Evolutionary conservation across 495 filamentous ascomycete species (phyloP).

Genomic region (Entonaema liquescens): DNA sequence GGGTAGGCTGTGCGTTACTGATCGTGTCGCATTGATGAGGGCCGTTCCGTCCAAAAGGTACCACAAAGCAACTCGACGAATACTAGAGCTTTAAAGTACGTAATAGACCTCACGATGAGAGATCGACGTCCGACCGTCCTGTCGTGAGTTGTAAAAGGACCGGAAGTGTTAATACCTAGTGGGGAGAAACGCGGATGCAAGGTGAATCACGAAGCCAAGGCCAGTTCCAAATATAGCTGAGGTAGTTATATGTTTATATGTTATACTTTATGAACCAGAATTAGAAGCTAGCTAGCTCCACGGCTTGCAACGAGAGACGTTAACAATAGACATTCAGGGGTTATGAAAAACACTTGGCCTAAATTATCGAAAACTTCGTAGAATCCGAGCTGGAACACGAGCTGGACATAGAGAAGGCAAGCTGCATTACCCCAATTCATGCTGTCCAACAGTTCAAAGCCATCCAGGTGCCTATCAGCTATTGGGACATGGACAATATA

Average conservation of each 20-base stretch:
- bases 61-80: conserved; percentile 31
- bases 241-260: conserved; percentile 13
- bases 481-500: conserved; percentile 3
- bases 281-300: not conserved
- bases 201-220: conserved; percentile 11
- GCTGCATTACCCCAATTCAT: not conserved
- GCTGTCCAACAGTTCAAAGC: conserved; percentile 5
- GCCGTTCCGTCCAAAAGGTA: conserved; percentile 34
- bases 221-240: conserved; percentile 6
- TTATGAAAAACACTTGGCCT: not conserved
- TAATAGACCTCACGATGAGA: conserved; percentile 36
- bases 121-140: conserved; percentile 7
- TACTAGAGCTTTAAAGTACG: conserved; percentile 41
- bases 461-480: conserved; percentile 3
- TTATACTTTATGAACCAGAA: not conserved
- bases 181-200: conserved; percentile 21
- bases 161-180: not conserved
- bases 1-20: conserved; percentile 12
- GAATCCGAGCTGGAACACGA: not conserved
- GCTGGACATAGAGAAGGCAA: conserved; percentile 2
- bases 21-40: conserved; percentile 26
- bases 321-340: conserved; percentile 11
- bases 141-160: conserved; percentile 15
- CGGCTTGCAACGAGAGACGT: not conserved
- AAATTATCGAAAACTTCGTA: not conserved